These are phyloP conservation scores for Aspergillus brunneoviolaceus DNA, from an alignment of 2,329 filamentous ascomycete species.

Conservation along the genomic window DNA sequence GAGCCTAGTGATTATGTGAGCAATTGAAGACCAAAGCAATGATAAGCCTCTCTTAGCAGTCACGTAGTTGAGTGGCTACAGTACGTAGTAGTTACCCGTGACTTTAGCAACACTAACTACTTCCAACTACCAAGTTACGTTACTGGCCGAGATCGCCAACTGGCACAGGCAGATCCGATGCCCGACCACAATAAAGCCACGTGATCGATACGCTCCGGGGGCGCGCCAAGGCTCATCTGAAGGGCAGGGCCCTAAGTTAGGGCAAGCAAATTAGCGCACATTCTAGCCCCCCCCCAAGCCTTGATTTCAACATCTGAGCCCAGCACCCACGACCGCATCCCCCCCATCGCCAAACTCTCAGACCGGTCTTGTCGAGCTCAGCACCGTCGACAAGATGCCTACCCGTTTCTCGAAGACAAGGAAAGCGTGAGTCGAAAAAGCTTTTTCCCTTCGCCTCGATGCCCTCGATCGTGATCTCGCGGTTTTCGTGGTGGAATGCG, in stretches of 20 bases:
- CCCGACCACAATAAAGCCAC: not conserved
- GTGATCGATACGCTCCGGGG: not conserved
- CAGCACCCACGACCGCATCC: constrained; percentile 32
- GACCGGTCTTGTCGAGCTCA: constrained; percentile 42
- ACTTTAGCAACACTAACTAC: too few species aligned
- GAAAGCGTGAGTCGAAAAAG: constrained; percentile 46
- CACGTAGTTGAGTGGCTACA: too few species aligned
- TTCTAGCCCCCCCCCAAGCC: constrained; percentile 30
- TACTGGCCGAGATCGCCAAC: not conserved
- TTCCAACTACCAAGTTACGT: too few species aligned
- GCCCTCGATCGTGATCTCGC: constrained; percentile 10
- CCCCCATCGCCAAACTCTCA: constrained; percentile 37
- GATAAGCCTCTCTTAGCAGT: too few species aligned
- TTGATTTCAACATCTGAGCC: constrained; percentile 39
- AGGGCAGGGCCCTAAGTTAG: constrained; percentile 35
- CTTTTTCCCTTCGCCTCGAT: constrained; percentile 21
- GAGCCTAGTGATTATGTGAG: not conserved
- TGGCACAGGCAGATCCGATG: not conserved
- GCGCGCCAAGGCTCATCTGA: not conserved
- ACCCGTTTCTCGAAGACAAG: constrained; percentile 53
- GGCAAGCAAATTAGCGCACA: constrained; percentile 44
- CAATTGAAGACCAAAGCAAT: too few species aligned
- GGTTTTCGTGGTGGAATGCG: constrained; percentile 13
- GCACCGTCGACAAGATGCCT: constrained; percentile 50
- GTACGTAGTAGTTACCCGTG: too few species aligned